Evolutionary conservation across 2,329 filamentous ascomycete genomes (phyloP), one percentile per base, ranked within the genome.

Genomic region (Teratosphaeria pseudoeucalypti): DNA sequence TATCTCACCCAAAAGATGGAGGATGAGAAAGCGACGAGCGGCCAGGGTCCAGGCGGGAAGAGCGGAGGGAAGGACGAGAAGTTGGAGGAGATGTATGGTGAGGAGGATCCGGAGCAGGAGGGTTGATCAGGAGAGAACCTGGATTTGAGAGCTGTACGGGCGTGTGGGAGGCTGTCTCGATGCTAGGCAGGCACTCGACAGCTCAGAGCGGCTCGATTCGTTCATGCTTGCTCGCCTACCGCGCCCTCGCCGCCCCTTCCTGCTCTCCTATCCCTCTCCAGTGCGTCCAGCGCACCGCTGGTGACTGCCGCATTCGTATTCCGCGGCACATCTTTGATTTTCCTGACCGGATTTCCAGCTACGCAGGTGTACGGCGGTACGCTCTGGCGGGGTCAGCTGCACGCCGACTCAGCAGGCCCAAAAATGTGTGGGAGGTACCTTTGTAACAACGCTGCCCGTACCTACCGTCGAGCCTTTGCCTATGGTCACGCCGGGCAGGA

Each of bases 381-480:
- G 71, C 87, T 79, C 75, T 77, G 55, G 2, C 49, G 10, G 27
- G 49, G 9, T 23, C 66, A 47, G 64, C 60, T 57, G 37, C 14
- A 10, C 16, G 3, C 54, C 7, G 37, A 10, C 29, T 29, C 11
- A 11, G 11, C 32, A 56, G 16, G 34, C 27, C 57, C 26, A 5
- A 5, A 27, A 16, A 14, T 14, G 12, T 2, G 9, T 9, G 9
- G 2, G 2, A 49, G 6, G 6, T n/a, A 49, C 80, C 76, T 87
- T 94, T 2, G 89, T 94, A 26, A 95, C 90, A 3, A 95, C 88
- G 70, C 86, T 90, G 1, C 87, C 89, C 1, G 91, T 90, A 0
- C 89, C 91, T 61, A 95, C 80, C 0, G 86, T 88, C 3, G 77
- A 80, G 0, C 90, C 90, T 58, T 81, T 79, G 0, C 91, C 90